Evolutionary conservation across 495 filamentous ascomycete species (phyloP), one percentile per base, ranked within the genome.

Genomic region (Diplogelasinospora grovesii): DNA sequence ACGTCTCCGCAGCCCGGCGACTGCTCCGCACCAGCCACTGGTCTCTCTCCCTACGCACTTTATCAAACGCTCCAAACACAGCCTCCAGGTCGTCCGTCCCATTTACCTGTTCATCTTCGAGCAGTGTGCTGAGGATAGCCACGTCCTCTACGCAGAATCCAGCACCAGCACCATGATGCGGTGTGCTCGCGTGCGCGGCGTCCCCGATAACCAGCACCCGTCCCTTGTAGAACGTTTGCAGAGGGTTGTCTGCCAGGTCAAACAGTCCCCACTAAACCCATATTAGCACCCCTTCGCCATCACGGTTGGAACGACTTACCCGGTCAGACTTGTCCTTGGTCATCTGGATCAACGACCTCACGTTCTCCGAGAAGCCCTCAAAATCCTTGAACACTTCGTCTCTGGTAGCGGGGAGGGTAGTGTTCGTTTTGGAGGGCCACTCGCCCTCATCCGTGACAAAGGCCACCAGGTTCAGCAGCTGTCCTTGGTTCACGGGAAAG

Each of bases 91-190:
- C 65, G 37, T 45, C 41, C 2, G 40, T 41, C 0, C 45, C 23
- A 10, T 9, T 3, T 2, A 8, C 18, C 11, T 1, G 11, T 53
- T 54, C 13, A 70, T 75, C 64, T 8, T 65, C 68, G 2, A 85
- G 57, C 0, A 86, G 51, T n/a, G 68, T 64, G 9, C 70, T 64
- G 1, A 86, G 59, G 9, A 83, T 66, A 33, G 71, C 71, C 5
- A 78, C 73, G 58, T 86, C 82, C 50, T 86, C 82, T 22, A 86
- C 74, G 3, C 78, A 77, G 60, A 80, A 74, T 0, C 82, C 81
- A 0, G 80, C 81, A 1, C 82, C 82, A 1, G 81, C 68, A 7
- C 81, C 82, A 47, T 85, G 79, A 49, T 85, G 81, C 0, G 82
- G 83, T 3, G 81, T 83, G 0, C 72, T 71, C 0, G 82, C 80